Evolutionary conservation across 352 stramenopile species (phyloP), one percentile per base, ranked within the genome.

Genomic region (Aphanomyces stellatus): DNA sequence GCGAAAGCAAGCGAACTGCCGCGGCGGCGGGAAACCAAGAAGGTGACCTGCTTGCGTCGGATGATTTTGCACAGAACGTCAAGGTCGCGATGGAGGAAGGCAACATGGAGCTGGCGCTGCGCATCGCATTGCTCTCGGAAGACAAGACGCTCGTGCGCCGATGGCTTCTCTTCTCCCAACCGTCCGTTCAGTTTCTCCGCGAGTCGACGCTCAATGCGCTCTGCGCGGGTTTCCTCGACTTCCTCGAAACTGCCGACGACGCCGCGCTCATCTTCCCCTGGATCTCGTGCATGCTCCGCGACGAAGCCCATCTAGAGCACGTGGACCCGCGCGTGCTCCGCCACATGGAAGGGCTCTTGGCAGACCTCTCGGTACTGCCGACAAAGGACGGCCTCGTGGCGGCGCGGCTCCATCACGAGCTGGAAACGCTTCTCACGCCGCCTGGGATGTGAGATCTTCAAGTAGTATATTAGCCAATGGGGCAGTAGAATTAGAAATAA

Each of bases 61-160:
- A 11, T 24, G 60, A 67, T 40, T 67, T 57, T 22, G 60, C 40
- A 13, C 40, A 67, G 19, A 67, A 67, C 24, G 49, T 57, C 28
- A 48, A 49, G 30, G 19, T 67, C 7, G 60, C 60, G 4, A 67
- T 67, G 60, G 60, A 67, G 37, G 60, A 67, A 46, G 60, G 60
- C 60, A 49, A 67, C 49, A 67, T 67, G 40, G 60, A 67, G 33
- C 60, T 67, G 11, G 60, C 60, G 30, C 33, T 67, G 49, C 60
- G 60, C n/a, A 67, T 67, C 37, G 37, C 60, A 11, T 22, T 67
- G 3, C 22, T 67, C n/a, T 67, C 60, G 13, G 60, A 67, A 53
- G 60, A 67, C 60, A 57, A 57, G 28, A 57, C 34, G 13, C 37
- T 67, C 15, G 27, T 67, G 8, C 22, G 60, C 7, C 28, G 28